Base-by-base conservation (phyloP, 1,284 basidiomycete genomes). In the Hemileia vastatrix region DNA sequence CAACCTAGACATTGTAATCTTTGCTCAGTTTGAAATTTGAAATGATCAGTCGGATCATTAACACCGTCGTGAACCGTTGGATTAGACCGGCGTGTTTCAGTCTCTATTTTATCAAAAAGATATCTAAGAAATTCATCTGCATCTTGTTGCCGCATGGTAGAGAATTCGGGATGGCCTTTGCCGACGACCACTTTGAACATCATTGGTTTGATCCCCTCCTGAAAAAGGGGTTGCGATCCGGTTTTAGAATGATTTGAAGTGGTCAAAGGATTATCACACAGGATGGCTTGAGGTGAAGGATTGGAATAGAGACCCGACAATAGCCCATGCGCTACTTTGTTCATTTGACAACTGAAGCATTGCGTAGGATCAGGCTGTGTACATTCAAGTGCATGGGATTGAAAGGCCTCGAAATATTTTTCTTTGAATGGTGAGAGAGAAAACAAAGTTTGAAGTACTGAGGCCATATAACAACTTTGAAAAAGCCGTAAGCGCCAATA, bases 81-180 rank as follows among this genome's bases (percentile, higher is more conserved):
- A 9, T n/a, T 49, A 48, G 44, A 48, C 6, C 77, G 77, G 67
- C 81, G 82, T 27, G 23, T n/a, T 4, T 36, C 32, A 31, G 33
- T 54, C 9, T 24, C 15, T 6, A 13, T 4, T 72, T 85, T 83
- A 51, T 82, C 83, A 56, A 97, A 71, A 6, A 97, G 78, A 76
- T 94, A 84, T 58, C 84, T 82, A 64, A 98, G 81, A 78, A 98
- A 98, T 77, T 98, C 94, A 72, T 96, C 92, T 1, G 93, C 85
- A 72, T 99, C 94, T 76, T 98, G 94, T 77, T 98, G 93, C 49
- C 84, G 83, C 93, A 97, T 97, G 18, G 92, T 97, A 32, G 88
- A 82, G 72, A 98, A 98, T 77, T 97, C 94, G 55, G 84, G 83
- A 72, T 98, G 94, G 0, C 90, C 91, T 70, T 87, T 88, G 2